phyloP scores from a whole-genome alignment of 306 rosid species.

The Lagenaria siceraria region DNA sequence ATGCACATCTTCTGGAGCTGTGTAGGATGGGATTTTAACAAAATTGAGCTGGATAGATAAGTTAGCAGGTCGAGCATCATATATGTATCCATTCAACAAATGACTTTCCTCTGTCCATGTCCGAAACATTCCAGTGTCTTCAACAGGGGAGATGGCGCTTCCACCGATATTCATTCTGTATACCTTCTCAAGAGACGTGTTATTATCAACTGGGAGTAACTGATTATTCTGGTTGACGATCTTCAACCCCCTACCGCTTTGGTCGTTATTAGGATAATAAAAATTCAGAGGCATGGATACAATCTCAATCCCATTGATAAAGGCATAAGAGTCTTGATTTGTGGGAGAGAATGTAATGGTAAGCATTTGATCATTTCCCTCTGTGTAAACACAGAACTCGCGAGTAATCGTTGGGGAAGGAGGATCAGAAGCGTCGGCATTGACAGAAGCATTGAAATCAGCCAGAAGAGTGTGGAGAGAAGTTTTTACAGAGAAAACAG shows the following conservation, averaged over 20 bases:
- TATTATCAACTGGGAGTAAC: neutral
- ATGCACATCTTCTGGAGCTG: constrained; percentile 8
- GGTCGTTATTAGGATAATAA: neutral
- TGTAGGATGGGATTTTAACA: neutral
- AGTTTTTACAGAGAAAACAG: constrained; percentile 6
- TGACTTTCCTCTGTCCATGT: neutral
- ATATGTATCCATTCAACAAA: neutral
- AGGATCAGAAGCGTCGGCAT: neutral
- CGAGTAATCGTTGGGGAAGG: neutral
- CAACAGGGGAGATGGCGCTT: rapidly evolving
- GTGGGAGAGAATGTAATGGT: constrained; percentile 15
- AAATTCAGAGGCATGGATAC: constrained; percentile 8
- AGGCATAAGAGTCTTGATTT: neutral
- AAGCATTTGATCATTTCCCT: neutral
- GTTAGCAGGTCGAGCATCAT: neutral
- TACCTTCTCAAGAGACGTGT: neutral
- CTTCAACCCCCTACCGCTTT: neutral
- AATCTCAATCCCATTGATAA: constrained; percentile 15
- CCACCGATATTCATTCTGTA: constrained; percentile 12
- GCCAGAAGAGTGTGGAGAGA: neutral
- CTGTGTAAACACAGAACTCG: neutral
- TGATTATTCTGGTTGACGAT: neutral
- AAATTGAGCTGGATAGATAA: neutral
- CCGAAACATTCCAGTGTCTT: constrained; percentile 11
- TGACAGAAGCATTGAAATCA: constrained; percentile 5